These are phyloP conservation scores for Dipodascopsis uninucleata DNA, from an alignment of 805 yeast genomes.

Conservation along the genomic window DNA sequence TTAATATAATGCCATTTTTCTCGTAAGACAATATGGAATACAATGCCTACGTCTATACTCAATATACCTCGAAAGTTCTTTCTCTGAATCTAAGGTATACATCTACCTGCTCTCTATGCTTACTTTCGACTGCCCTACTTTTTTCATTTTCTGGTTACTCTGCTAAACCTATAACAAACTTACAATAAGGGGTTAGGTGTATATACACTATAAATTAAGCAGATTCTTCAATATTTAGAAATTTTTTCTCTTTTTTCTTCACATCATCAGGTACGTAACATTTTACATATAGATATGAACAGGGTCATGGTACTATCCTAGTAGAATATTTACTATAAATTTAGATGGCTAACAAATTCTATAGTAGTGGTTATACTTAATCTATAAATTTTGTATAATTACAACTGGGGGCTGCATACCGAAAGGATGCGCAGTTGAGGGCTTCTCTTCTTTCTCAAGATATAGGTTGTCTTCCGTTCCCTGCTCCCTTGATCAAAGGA, in stretches of 20 bases:
- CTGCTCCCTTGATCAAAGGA: slow-evolving; percentile 28
- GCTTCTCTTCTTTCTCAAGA: slow-evolving; percentile 13
- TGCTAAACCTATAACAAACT: too few relatives aligned
- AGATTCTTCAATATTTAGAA: too few relatives aligned
- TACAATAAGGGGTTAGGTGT: too few relatives aligned
- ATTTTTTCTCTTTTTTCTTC: slow-evolving; percentile 17
- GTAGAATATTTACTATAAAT: background rate
- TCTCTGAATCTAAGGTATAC: too few relatives aligned
- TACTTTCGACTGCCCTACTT: too few relatives aligned
- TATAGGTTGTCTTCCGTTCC: slow-evolving; percentile 29
- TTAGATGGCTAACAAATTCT: slow-evolving; percentile 13
- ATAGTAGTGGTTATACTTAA: slow-evolving; percentile 30
- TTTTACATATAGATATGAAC: background rate
- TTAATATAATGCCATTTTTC: too few relatives aligned
- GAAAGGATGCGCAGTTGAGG: slow-evolving; percentile 27
- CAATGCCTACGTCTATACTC: too few relatives aligned
- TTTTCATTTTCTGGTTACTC: too few relatives aligned
- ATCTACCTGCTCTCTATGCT: too few relatives aligned
- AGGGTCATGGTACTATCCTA: background rate
- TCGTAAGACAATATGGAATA: too few relatives aligned
- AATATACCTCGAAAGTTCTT: too few relatives aligned
- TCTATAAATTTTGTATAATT: slow-evolving; percentile 24
- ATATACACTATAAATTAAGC: too few relatives aligned
- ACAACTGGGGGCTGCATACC: slow-evolving; percentile 28
- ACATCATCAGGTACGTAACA: slow-evolving; percentile 28